A percentile compares a stretch with the other conserved stretches of the same genome.
Conservation (phyloP, 208 protist genomes). For the Leishmania martiniquensis region DNA sequence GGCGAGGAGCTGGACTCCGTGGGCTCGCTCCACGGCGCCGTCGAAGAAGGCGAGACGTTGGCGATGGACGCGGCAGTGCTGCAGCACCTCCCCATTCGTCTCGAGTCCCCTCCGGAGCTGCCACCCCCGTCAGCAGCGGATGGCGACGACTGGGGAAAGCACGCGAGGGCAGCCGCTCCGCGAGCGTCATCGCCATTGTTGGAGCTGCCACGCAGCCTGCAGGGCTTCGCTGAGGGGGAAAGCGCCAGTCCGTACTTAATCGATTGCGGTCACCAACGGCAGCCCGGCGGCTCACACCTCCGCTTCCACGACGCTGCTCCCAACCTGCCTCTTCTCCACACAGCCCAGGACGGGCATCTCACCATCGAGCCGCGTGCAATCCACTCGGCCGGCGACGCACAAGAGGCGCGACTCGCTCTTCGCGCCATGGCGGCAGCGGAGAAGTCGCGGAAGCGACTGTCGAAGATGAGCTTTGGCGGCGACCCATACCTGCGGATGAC, state of each 20-base stretch:
- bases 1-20: not conserved
- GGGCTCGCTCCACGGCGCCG: not conserved
- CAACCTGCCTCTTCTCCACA: slow-evolving; percentile 32
- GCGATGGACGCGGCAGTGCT: slow-evolving; percentile 8
- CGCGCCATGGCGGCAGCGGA: slow-evolving; percentile 45
- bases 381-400: slow-evolving; percentile 40
- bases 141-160: not conserved
- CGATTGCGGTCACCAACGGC: not conserved
- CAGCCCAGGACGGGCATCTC: slow-evolving; percentile 33
- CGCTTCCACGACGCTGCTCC: slow-evolving; percentile 4
- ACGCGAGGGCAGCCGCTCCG: not conserved
- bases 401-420: slow-evolving; percentile 44
- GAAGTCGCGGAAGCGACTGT: slow-evolving; percentile 36
- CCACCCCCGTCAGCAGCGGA: not conserved
- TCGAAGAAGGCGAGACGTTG: not conserved
- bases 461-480: slow-evolving; percentile 16
- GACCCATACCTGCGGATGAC: slow-evolving; percentile 33
- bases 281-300: not conserved
- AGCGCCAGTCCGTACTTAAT: not conserved
- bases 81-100: slow-evolving; percentile 10
- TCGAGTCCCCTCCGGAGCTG: slow-evolving; percentile 2
- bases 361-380: slow-evolving; percentile 40
- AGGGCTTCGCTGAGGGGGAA: not conserved
- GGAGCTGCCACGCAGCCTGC: not conserved
- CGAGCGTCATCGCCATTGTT: not conserved